These are phyloP conservation scores for Epichloe uncinata DNA, from an alignment of 2,329 filamentous ascomycete genomes.

Conservation along the genomic window DNA sequence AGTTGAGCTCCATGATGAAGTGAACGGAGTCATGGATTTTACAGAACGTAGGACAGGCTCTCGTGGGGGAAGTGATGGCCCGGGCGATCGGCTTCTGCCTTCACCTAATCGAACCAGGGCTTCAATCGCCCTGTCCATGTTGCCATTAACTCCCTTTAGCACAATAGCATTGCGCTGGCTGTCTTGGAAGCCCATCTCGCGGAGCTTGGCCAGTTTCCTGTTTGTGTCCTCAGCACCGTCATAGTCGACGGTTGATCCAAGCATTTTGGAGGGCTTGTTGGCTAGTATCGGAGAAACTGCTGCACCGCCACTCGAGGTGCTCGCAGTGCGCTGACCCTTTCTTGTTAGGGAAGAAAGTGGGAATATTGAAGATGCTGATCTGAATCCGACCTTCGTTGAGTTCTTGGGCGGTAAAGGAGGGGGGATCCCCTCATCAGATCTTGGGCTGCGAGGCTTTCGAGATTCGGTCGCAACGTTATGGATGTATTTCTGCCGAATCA, in stretches of 20 bases:
- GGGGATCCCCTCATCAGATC: constrained; percentile 46
- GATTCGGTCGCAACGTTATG: constrained; percentile 30
- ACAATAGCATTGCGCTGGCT: constrained; percentile 69
- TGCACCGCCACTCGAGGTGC: constrained; percentile 9
- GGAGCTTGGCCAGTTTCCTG: constrained; percentile 60
- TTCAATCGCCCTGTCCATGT: constrained; percentile 77
- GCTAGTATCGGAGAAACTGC: constrained; percentile 27
- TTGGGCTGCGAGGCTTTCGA: constrained; percentile 31
- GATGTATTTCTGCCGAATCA: constrained; percentile 89
- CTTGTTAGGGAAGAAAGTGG: constrained; percentile 48
- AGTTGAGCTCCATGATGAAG: constrained; percentile 19
- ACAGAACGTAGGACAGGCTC: constrained; percentile 35
- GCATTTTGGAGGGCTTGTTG: constrained; percentile 54
- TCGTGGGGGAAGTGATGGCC: constrained; percentile 28
- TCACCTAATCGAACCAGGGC: constrained; percentile 73
- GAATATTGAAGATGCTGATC: constrained; percentile 53
- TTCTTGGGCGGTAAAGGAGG: constrained; percentile 52
- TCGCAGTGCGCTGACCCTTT: constrained; percentile 30
- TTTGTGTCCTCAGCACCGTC: constrained; percentile 49
- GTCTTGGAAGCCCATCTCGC: constrained; percentile 87
- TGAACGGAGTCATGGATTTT: constrained; percentile 41
- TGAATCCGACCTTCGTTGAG: constrained; percentile 46
- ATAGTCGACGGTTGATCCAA: constrained; percentile 53
- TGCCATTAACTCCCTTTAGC: constrained; percentile 70
- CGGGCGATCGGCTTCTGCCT: constrained; percentile 33